Conservation (phyloP, 768 basidiomycete genomes). For the Lactarius deliciosus region DNA sequence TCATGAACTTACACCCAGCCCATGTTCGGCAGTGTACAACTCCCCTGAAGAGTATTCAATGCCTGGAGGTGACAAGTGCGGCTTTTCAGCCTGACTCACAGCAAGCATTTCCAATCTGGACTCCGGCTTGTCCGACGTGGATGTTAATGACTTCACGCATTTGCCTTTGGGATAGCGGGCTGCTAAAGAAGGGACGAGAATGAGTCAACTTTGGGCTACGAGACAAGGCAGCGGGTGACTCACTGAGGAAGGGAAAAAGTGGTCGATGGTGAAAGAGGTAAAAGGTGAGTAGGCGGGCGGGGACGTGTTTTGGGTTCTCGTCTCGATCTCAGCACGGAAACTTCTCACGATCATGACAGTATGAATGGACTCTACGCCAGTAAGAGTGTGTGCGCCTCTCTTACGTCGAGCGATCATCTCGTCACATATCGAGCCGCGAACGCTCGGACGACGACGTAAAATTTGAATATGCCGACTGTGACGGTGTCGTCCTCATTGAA, state of each 20-base stretch:
- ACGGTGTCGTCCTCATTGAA: background rate
- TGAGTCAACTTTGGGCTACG: background rate
- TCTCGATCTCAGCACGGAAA: conserved; percentile 10
- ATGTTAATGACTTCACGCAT: conserved; percentile 98
- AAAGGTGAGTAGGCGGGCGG: background rate
- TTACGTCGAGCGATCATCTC: conserved; percentile 4
- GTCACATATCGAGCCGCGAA: background rate
- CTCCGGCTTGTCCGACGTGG: conserved; percentile 98
- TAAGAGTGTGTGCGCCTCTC: background rate
- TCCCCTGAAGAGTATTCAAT: conserved; percentile 63
- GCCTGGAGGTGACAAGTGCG: background rate
- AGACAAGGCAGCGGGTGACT: background rate
- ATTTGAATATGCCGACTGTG: background rate
- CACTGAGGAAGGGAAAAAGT: background rate
- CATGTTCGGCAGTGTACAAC: conserved; percentile 98
- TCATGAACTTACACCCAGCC: conserved; percentile 74
- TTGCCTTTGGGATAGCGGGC: conserved; percentile 32
- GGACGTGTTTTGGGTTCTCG: conserved; percentile 1
- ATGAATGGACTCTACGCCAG: conserved; percentile 14
- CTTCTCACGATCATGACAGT: conserved; percentile 26
- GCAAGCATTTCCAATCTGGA: conserved; percentile 97
- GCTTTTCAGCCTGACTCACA: conserved; percentile 58
- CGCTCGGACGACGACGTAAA: background rate
- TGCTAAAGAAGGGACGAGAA: conserved; percentile 9
- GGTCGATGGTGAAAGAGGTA: conserved; percentile 1